Base-by-base conservation (phyloP, 2,329 filamentous ascomycete genomes). In the Keithomyces neogunnii region DNA sequence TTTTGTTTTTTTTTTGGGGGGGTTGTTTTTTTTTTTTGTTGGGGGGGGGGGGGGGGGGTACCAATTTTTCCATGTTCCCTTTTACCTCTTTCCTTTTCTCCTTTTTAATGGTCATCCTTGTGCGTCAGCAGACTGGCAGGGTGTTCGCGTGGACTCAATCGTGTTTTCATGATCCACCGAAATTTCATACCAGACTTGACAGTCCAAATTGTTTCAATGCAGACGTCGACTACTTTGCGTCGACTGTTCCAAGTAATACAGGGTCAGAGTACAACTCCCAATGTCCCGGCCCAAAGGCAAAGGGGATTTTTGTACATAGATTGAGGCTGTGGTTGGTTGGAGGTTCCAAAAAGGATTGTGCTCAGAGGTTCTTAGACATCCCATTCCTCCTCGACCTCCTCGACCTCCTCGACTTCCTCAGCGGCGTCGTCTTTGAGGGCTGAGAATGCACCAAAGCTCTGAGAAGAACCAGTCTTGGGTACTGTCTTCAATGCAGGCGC, bases 361-460 rank as follows among this genome's bases (percentile, higher is more conserved):
- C 40, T 10, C 4, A 19, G 11, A 44, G 28, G 4, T 28, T 26
- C 30, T 66, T 66, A 78, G 50, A 79, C 75, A 49, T 78, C 75
- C 76, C 76, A 79, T 60, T 79, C 76, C 55, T 72, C 67, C 56
- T 75, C 67, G 56, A 74, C 70, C 55, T 72, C 67, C 56, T 75
- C 67, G 56, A 74, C 70, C 43, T 73, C 66, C 10, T 72, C 70
- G 56, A 74, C 70, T 44, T 73, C 66, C 10, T 72, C 70, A 13
- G 71, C 70, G 39, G 64, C 65, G 39, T 61, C 59, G 38, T 69
- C 68, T 40, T 73, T 67, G 53, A 79, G 65, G 3, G 75, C 75
- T 28, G 75, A 76, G 64, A 78, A 79, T 5, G 75, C 73, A 38
- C 70, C 70, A 55, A 75, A 70, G 43, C 62, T 63, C 56, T 70